phyloP scores from a whole-genome alignment of 495 filamentous ascomycete species.

The Friedmanniomyces simplex region DNA sequence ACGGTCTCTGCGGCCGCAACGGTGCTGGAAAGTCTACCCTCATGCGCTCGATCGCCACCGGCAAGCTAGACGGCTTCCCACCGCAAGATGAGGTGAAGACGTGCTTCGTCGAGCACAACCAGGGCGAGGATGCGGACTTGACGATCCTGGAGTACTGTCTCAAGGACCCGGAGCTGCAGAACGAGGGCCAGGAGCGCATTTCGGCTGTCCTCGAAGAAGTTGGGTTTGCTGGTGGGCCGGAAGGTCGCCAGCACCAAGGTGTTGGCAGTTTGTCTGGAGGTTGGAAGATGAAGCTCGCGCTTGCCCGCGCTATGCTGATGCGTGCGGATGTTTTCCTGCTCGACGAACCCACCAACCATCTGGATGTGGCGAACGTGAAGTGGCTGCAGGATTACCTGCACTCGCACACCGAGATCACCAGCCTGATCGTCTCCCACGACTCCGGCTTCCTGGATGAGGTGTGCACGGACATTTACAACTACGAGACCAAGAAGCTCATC shows the following conservation, averaged over 20 bases:
- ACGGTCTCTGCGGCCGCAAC: conserved; percentile 92
- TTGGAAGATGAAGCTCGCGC: conserved; percentile 99
- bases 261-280: conserved; percentile 96
- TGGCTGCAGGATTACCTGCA: conserved; percentile 95
- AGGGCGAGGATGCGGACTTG: conserved; percentile 91
- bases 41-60: conserved; percentile 89
- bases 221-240: conserved; percentile 81
- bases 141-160: conserved; percentile 85
- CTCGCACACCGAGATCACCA: conserved; percentile 90
- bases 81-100: conserved; percentile 80
- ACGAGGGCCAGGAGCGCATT: conserved; percentile 66
- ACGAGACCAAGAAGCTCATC: conserved; percentile 92
- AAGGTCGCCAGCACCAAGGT: conserved; percentile 73
- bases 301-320: conserved; percentile 93
- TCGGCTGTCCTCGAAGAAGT: conserved; percentile 75
- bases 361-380: conserved; percentile 91
- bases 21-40: conserved; percentile 96
- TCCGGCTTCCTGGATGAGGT: conserved; percentile 92
- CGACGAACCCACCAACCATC: conserved; percentile 97
- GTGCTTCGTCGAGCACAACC: conserved; percentile 98
- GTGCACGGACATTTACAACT: conserved; percentile 98
- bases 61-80: conserved; percentile 95
- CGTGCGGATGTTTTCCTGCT: conserved; percentile 88
- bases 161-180: conserved; percentile 70
- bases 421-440: conserved; percentile 95